phyloP scores from a whole-genome alignment of 2,329 filamentous ascomycete genomes.

The Colletotrichum sp. region DNA sequence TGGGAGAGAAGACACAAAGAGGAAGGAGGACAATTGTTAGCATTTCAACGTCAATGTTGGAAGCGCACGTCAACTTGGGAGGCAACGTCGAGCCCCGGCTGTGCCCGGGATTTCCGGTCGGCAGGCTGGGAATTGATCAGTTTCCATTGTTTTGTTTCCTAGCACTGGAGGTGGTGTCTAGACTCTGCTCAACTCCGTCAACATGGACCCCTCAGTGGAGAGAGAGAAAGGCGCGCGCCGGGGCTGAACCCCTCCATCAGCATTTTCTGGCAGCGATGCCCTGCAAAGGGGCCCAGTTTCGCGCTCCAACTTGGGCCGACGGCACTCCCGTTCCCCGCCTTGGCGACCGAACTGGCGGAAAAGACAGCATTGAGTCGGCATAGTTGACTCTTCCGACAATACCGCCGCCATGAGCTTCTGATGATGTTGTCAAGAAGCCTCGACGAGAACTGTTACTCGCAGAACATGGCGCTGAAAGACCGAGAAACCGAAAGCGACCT shows the following conservation, averaged over 20 bases:
- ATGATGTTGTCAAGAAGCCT: background rate
- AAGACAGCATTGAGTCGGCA: background rate
- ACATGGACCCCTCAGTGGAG: background rate
- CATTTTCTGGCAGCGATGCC: background rate
- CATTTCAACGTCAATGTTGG: background rate
- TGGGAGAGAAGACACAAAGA: background rate
- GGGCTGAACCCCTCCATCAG: background rate
- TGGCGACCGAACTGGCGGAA: background rate
- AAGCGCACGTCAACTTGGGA: background rate
- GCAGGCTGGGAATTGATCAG: background rate
- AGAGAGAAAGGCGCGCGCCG: background rate
- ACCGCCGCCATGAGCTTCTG: background rate
- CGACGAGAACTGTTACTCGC: background rate
- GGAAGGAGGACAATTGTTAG: background rate
- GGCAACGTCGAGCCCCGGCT: background rate
- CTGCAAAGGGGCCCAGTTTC: background rate
- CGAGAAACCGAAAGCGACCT: background rate
- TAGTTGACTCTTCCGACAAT: background rate
- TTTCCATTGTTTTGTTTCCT: conserved; percentile 1
- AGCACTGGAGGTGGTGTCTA: background rate
- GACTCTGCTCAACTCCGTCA: background rate
- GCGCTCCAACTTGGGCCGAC: background rate
- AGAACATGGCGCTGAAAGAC: background rate
- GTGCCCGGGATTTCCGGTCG: background rate
- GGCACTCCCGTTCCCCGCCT: background rate